A percentile compares a stretch with the other conserved stretches of the same genome.
phyloP scores from a whole-genome alignment of 75 land plant species.

The Azolla pinnata region DNA sequence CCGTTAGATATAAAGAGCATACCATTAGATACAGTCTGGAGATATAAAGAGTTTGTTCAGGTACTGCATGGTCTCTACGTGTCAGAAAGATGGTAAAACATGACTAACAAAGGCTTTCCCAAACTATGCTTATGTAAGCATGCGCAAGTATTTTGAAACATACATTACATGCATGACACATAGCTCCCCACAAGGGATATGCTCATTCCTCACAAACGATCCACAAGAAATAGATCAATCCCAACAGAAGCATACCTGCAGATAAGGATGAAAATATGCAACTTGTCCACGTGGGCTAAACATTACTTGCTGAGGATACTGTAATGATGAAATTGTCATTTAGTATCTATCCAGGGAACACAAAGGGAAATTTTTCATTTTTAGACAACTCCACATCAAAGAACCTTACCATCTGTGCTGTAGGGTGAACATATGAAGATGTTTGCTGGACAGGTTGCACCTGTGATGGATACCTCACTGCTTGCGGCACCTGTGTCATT shows the following conservation, averaged over 20 bases:
- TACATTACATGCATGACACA: too few species aligned
- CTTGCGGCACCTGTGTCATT: constrained; percentile 13
- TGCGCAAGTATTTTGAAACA: too few species aligned
- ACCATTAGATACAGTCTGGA: too few species aligned
- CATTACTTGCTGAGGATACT: constrained; percentile 36
- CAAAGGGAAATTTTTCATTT: neutral
- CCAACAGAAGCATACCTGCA: constrained; percentile 31
- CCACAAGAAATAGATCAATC: too few species aligned
- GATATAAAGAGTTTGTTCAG: too few species aligned
- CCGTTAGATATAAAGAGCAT: too few species aligned
- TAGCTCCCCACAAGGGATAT: too few species aligned
- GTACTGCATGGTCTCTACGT: too few species aligned
- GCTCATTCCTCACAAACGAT: too few species aligned
- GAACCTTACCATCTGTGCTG: constrained; percentile 21
- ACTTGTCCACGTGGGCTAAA: constrained; percentile 32
- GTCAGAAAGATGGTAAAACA: too few species aligned
- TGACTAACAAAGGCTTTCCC: too few species aligned
- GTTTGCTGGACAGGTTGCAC: constrained; percentile 22
- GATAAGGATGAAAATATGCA: constrained; percentile 22
- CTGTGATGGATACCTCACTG: constrained; percentile 29
- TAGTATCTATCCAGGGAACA: neutral
- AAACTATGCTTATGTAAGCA: too few species aligned
- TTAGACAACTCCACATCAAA: neutral
- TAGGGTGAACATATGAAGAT: constrained; percentile 28
- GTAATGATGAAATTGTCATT: neutral